Evolutionary conservation across 306 rosid species (phyloP).

Genomic region (Pueraria montana): DNA sequence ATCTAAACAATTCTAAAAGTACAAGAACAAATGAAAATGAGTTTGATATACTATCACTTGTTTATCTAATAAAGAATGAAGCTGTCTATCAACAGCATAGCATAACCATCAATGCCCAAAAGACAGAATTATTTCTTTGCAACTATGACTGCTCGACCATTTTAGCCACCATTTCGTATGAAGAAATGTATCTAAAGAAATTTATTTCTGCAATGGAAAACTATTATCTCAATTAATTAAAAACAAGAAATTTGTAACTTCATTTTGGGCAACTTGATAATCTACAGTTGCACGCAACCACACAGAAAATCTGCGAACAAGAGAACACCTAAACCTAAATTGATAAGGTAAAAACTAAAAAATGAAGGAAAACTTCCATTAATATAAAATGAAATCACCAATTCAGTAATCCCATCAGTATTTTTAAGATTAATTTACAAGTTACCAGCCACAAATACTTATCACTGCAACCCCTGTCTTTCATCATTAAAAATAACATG

Average conservation of each 20-base stretch:
- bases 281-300: background rate
- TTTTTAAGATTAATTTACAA: background rate
- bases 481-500: conserved; percentile 1
- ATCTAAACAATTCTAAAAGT: conserved; percentile 20
- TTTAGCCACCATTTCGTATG: conserved; percentile 10
- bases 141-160: conserved; percentile 1
- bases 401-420: conserved; percentile 20
- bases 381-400: background rate
- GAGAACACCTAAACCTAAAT: conserved; percentile 3
- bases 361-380: conserved; percentile 5
- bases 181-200: conserved; percentile 7
- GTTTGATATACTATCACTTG: conserved; percentile 12
- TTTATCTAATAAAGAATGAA: conserved; percentile 27
- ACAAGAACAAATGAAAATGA: conserved; percentile 5
- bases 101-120: conserved; percentile 14
- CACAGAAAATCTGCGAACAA: background rate
- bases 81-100: background rate
- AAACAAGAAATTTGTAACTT: conserved; percentile 29
- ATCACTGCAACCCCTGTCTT: conserved; percentile 3
- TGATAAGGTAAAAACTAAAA: conserved; percentile 13
- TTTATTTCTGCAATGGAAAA: background rate
- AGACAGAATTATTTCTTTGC: background rate
- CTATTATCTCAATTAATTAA: background rate
- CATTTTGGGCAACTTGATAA: background rate
- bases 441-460: background rate